Conservation (phyloP, 2,329 filamentous ascomycete species). For the Cladosporium sp. region DNA sequence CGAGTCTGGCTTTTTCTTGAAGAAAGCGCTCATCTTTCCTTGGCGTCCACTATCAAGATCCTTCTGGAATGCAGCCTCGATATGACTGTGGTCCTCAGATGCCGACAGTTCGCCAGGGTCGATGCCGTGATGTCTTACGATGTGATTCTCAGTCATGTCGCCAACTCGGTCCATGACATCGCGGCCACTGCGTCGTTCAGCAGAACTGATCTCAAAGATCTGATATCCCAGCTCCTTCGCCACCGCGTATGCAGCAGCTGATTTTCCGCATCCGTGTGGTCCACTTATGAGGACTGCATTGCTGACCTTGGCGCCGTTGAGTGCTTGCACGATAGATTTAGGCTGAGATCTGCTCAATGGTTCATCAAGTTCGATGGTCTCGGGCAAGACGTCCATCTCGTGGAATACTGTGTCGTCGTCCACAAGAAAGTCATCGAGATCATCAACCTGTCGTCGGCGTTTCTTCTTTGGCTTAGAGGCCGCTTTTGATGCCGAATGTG, state of each 20-base stretch:
- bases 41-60: constrained; percentile 70
- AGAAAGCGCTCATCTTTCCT: constrained; percentile 78
- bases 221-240: constrained; percentile 91
- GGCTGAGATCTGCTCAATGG: constrained; percentile 22
- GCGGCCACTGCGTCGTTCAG: constrained; percentile 79
- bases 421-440: constrained; percentile 77
- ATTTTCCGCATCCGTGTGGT: constrained; percentile 88
- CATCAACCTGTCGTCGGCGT: constrained; percentile 61
- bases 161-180: constrained; percentile 90
- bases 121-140: constrained; percentile 62
- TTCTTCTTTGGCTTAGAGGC: constrained; percentile 55
- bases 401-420: constrained; percentile 73
- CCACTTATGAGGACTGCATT: constrained; percentile 90
- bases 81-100: constrained; percentile 40
- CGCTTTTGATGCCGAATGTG: constrained; percentile 39
- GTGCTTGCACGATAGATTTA: constrained; percentile 40
- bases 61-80: constrained; percentile 51
- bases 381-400: constrained; percentile 68
- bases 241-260: constrained; percentile 85
- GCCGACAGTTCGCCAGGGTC: constrained; percentile 27
- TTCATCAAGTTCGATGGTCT: constrained; percentile 48
- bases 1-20: constrained; percentile 55
- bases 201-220: constrained; percentile 90
- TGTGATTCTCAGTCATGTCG: constrained; percentile 94
- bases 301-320: constrained; percentile 47